Evolutionary conservation across 1,139 yeast species (phyloP).

Genomic region (Yarrowia galli): DNA sequence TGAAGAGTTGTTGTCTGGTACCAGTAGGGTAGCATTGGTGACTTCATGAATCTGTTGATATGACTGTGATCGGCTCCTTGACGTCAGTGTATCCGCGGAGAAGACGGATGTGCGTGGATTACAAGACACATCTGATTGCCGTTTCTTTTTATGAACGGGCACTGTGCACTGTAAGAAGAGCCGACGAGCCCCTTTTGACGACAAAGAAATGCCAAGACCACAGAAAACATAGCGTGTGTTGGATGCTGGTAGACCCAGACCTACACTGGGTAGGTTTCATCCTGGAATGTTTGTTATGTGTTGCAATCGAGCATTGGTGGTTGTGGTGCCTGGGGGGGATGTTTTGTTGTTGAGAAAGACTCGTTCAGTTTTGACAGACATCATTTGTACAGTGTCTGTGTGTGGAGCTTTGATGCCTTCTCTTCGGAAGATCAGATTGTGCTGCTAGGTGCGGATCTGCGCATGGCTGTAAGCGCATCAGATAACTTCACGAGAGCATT

Average conservation of each 20-base stretch:
- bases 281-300: slow-evolving; percentile 5
- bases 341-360: neutral
- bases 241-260: slow-evolving; percentile 4
- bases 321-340: neutral
- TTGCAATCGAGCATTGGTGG: neutral
- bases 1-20: too few relatives aligned
- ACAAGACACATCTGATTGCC: neutral
- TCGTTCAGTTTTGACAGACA: too few relatives aligned
- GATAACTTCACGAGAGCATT: neutral
- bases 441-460: neutral
- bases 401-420: too few relatives aligned
- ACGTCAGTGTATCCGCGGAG: too few relatives aligned
- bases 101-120: too few relatives aligned
- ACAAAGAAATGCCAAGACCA: slow-evolving; percentile 30
- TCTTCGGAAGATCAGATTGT: neutral
- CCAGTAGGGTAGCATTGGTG: neutral
- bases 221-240: neutral
- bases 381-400: neutral
- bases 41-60: too few relatives aligned
- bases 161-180: neutral
- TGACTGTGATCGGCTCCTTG: too few relatives aligned
- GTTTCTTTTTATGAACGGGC: neutral
- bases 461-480: slow-evolving; percentile 7
- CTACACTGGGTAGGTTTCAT: slow-evolving; percentile 18
- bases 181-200: neutral